Base-by-base conservation (phyloP, 352 stramenopile genomes). In the Globisporangium cystogenes region DNA sequence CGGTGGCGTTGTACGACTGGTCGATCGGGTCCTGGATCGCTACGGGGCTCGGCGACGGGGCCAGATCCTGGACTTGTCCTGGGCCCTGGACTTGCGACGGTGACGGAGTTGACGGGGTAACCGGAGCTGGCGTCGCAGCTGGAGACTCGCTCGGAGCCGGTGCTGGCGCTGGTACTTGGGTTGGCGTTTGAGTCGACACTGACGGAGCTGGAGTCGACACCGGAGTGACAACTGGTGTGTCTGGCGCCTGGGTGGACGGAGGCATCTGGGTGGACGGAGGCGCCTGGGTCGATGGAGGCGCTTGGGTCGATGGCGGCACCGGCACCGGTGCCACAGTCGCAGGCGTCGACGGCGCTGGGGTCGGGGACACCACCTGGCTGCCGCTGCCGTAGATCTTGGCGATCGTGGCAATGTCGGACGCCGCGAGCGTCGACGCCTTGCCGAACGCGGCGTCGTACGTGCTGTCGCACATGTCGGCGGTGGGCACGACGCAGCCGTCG, bases 401-500 rank as follows among this genome's bases (percentile, higher is more conserved):
- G 21, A 65, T 60, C 45, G 58, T 65, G 36, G 51, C 58, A 26
- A 65, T 65, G 33, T 65, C 58, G 14, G 58, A 65, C 8, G 47
- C 27, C 33, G 47, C 46, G 3, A 65, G 46, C 10, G 29, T 46
- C n/a, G 46, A 23, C 18, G 58, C 58, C 29, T 26, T 47, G n/a
- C 58, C 58, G 18, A 65, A 65, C 7, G 37, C 15, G 1, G 16
- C 1, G n/a, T 65, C 53, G 16, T 35, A 24, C 4, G 16, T 16
- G 4, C n/a, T 11, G 43, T 65, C 53, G 24, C 58, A 65, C 43
- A 57, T 55, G 33, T 48, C 58, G 20, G 51, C 31, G 20, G 58
- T 65, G 7, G 58, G 58, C 29, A 61, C 53, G 29, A 63, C 57
- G 39, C 57, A 63, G 21, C 57, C 57, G 7, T 63, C 57, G 39